Evolutionary conservation across 2,329 filamentous ascomycete species (phyloP).

Genomic region (Uncinocarpus reesii): DNA sequence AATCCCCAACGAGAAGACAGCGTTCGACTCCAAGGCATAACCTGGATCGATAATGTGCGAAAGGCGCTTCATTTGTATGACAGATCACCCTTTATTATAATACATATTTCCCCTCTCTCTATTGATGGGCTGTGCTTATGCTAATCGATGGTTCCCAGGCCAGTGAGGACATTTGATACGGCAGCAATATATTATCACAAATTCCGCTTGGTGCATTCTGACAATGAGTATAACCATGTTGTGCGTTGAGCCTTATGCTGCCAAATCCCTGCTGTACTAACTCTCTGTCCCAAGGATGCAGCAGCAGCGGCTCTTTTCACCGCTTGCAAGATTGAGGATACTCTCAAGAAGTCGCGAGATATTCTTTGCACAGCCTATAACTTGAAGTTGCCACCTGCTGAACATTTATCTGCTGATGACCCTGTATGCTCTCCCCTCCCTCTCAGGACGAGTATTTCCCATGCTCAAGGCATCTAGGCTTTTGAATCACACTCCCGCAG

Average conservation of each 20-base stretch:
- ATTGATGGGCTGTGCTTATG: too few relatives aligned
- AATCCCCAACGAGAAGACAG: conserved; percentile 70
- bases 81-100: not conserved
- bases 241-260: conserved; percentile 24
- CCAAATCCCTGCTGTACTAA: conserved; percentile 2
- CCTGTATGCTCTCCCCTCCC: conserved; percentile 45
- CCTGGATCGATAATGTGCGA: conserved; percentile 78
- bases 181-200: conserved; percentile 90
- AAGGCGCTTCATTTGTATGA: conserved; percentile 66
- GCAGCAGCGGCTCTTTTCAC: conserved; percentile 81
- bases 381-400: conserved; percentile 57
- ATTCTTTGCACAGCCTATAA: conserved; percentile 88
- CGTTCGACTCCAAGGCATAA: conserved; percentile 72
- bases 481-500: conserved; percentile 71
- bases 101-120: too few relatives aligned
- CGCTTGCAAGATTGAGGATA: conserved; percentile 96
- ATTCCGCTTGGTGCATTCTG: conserved; percentile 76
- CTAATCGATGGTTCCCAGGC: conserved; percentile 41
- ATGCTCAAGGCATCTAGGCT: conserved; percentile 42
- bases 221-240: conserved; percentile 69
- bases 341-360: conserved; percentile 88
- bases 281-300: conserved; percentile 52
- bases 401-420: conserved; percentile 68
- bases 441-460: not conserved
- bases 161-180: conserved; percentile 83